Evolutionary conservation across 2,329 filamentous ascomycete species (phyloP).

Genomic region (Cryoendolithus antarcticus): DNA sequence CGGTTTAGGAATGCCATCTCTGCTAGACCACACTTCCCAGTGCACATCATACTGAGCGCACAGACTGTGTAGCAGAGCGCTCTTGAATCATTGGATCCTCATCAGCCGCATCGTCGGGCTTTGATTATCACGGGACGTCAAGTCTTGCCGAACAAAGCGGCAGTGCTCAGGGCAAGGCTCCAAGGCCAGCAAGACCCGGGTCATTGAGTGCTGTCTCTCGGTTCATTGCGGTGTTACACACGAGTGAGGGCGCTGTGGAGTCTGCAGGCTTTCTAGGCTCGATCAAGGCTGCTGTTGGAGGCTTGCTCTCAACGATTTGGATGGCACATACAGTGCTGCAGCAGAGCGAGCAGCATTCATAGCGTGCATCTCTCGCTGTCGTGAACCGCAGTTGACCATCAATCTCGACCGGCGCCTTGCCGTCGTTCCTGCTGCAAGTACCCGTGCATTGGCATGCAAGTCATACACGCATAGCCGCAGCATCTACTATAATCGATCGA

Average conservation of each 20-base stretch:
- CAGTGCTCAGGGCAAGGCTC: slow-evolving; percentile 1
- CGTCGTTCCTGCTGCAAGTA: background rate
- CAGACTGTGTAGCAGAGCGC: slow-evolving; percentile 14
- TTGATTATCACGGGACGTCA: background rate
- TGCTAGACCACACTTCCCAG: slow-evolving; percentile 5
- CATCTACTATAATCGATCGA: slow-evolving; percentile 4
- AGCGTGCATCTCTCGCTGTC: background rate
- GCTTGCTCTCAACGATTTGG: background rate
- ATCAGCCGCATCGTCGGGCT: background rate
- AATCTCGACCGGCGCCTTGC: background rate
- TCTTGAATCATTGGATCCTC: slow-evolving; percentile 9
- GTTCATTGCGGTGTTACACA: background rate
- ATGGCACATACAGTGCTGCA: slow-evolving; percentile 1
- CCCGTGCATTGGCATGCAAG: no score
- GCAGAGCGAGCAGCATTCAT: background rate
- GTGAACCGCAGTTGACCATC: slow-evolving; percentile 1
- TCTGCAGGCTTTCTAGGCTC: background rate
- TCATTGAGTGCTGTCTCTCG: no score
- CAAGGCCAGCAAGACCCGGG: slow-evolving; percentile 2
- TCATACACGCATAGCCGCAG: background rate
- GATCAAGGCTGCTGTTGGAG: slow-evolving; percentile 1
- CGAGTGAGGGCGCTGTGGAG: background rate
- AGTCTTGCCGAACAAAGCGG: background rate
- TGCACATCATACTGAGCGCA: slow-evolving; percentile 10
- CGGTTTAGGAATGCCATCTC: slow-evolving; percentile 16